A percentile compares a stretch with the other conserved stretches of the same genome.
These are phyloP conservation scores for Sphenostylis stenocarpa DNA, from an alignment of 306 rosid species.

Conservation along the genomic window DNA sequence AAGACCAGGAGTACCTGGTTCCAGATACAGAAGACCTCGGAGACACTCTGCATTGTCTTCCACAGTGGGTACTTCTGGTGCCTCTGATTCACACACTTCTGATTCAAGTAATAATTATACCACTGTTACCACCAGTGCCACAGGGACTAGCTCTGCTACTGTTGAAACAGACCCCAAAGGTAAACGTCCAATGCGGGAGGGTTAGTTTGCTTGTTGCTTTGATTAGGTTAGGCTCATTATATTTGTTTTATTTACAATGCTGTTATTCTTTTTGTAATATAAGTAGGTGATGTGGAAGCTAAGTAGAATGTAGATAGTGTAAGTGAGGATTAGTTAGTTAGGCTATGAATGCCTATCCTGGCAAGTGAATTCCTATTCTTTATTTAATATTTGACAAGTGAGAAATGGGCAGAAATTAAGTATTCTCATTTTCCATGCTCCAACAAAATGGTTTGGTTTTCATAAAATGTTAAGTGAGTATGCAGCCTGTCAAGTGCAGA, in stretches of 20 bases:
- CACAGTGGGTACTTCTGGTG: constrained; percentile 51
- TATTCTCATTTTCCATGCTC: constrained; percentile 1
- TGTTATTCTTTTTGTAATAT: constrained; percentile 19
- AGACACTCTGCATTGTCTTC: constrained; percentile 48
- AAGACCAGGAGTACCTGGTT: constrained; percentile 70
- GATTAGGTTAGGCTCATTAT: constrained; percentile 22
- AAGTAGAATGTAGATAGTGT: constrained; percentile 25
- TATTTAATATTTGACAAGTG: not conserved
- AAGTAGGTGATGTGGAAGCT: not conserved
- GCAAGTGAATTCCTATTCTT: constrained; percentile 28
- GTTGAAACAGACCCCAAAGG: constrained; percentile 44
- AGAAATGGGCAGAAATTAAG: not conserved
- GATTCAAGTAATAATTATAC: constrained; percentile 48
- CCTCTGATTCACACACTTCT: constrained; percentile 41
- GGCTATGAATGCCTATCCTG: not conserved
- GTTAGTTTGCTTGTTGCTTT: not conserved
- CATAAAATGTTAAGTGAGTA: too few relatives aligned
- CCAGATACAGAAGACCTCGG: constrained; percentile 62
- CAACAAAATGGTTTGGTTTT: not conserved
- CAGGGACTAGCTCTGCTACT: constrained; percentile 41
- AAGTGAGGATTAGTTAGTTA: not conserved
- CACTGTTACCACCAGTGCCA: not conserved
- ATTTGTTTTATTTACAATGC: not conserved
- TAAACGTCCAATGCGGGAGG: constrained; percentile 56
- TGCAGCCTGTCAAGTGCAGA: too few relatives aligned